Evolutionary conservation across 768 basidiomycete species (phyloP).

Genomic region (Royoungia palumana): DNA sequence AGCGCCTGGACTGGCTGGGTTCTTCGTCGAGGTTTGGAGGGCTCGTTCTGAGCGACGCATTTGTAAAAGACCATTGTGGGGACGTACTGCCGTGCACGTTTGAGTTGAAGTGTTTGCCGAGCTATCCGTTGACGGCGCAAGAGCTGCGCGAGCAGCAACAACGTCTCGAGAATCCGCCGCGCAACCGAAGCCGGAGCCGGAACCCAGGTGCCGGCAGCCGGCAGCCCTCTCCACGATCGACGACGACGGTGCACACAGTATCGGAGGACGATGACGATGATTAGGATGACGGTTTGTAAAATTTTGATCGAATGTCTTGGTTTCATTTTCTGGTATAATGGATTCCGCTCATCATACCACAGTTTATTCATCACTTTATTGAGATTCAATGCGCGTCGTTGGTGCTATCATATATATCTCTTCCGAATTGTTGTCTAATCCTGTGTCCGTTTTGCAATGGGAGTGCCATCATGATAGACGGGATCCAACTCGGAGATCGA

Average conservation of each 20-base stretch:
- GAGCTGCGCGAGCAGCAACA: conserved; percentile 49
- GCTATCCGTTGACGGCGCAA: conserved; percentile 45
- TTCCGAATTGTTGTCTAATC: background rate
- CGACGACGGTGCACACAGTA: conserved; percentile 6
- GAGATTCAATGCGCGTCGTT: background rate
- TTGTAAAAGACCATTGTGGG: conserved; percentile 44
- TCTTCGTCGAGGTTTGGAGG: conserved; percentile 62
- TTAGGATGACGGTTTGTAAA: background rate
- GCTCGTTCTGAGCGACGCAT: conserved; percentile 42
- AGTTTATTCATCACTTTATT: conserved; percentile 30
- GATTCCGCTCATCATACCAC: conserved; percentile 11
- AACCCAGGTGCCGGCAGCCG: conserved; percentile 5
- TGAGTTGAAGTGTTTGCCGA: conserved; percentile 49
- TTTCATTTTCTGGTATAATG: background rate
- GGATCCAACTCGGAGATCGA: too few species aligned
- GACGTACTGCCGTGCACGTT: conserved; percentile 57
- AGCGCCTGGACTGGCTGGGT: conserved; percentile 65
- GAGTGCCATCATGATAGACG: too few species aligned
- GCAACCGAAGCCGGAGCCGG: conserved; percentile 23
- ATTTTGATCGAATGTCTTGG: background rate
- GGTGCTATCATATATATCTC: background rate
- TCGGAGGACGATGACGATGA: conserved; percentile 19
- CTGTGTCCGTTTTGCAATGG: too few species aligned
- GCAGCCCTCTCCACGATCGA: conserved; percentile 19
- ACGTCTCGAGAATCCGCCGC: conserved; percentile 25